A percentile compares a stretch with the other conserved stretches of the same genome.
Evolutionary conservation across 495 filamentous ascomycete genomes (phyloP).

Genomic region (Sporormia fimetaria): DNA sequence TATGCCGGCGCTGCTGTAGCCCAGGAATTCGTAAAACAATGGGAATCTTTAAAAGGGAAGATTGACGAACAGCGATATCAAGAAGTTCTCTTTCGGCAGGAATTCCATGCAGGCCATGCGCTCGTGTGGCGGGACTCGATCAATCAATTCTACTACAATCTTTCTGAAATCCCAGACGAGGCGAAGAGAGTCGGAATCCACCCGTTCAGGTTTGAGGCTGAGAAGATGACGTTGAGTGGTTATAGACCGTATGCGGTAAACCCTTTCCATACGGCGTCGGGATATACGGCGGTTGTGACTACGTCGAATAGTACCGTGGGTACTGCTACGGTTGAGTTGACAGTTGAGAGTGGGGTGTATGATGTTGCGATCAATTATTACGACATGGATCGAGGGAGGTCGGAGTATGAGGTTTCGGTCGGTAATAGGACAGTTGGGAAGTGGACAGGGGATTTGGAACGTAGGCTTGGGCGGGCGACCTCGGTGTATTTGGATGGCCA

Average conservation of each 20-base stretch:
- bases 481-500: conserved; percentile 50
- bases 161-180: conserved; percentile 48
- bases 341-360: conserved; percentile 43
- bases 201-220: conserved; percentile 53
- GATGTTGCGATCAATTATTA: conserved; percentile 57
- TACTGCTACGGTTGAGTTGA: conserved; percentile 38
- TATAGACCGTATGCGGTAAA: conserved; percentile 41
- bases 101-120: conserved; percentile 57
- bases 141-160: conserved; percentile 47
- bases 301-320: conserved; percentile 40
- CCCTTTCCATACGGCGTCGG: conserved; percentile 47
- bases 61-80: conserved; percentile 53
- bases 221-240: conserved; percentile 44
- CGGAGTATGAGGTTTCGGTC: conserved; percentile 43
- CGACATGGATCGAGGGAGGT: conserved; percentile 45
- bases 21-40: conserved; percentile 44
- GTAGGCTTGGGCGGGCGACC: conserved; percentile 44
- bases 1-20: conserved; percentile 51
- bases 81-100: conserved; percentile 44
- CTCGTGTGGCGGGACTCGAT: conserved; percentile 60
- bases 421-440: conserved; percentile 42
- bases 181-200: conserved; percentile 45
- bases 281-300: conserved; percentile 39
- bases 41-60: conserved; percentile 43
- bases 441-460: conserved; percentile 49